Base-by-base conservation (phyloP, 106 monocot species). In the Dendrobium officinale region DNA sequence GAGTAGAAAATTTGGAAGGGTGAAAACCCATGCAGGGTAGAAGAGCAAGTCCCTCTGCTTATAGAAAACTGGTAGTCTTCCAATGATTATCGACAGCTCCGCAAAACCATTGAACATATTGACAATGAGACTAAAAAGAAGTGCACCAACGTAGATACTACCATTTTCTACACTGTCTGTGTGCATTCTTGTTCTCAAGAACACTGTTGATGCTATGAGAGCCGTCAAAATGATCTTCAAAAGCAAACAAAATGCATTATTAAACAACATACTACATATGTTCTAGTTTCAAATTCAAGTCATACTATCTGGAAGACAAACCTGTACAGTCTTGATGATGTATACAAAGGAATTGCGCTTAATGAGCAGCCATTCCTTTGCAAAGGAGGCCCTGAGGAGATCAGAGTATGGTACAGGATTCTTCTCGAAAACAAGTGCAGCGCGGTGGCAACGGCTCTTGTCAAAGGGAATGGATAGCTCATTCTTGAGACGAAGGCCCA, bases 61-160 rank as follows among this genome's bases (percentile, higher is more conserved):
- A 86, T 85, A 94, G 86, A 94, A 94, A 40, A 94, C 91, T 1
- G 91, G 94, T 16, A 94, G 90, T 72, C 89, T 86, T 17, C 49
- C 9, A 66, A 94, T 88, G 51, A 85, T 81, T 33, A 94, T 77
- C 18, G 94, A 79, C 3, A 94, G 84, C 83, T 94, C 94, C 18
- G 94, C 88, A 29, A 94, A 92, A 7, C 94, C 88, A 54, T 94
- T 94, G 83, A 94, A 94, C 88, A 88, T 85, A 81, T 88, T 89
- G 26, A 85, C 80, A 16, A 92, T 68, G 74, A 94, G 29, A 16
- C 85, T 80, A 56, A 90, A 91, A 13, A 94, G 80, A 9, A 94
- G 86, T 1, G 91, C 91, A 9, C 94, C 94, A 16, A 91, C 80
- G 82, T 86, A 94, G n/a, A 85, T 42, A 22, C 67, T 22, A 0